These are phyloP conservation scores for Backusella liffmaniae DNA, from an alignment of 192 early-diverging fungal species.

Conservation along the genomic window DNA sequence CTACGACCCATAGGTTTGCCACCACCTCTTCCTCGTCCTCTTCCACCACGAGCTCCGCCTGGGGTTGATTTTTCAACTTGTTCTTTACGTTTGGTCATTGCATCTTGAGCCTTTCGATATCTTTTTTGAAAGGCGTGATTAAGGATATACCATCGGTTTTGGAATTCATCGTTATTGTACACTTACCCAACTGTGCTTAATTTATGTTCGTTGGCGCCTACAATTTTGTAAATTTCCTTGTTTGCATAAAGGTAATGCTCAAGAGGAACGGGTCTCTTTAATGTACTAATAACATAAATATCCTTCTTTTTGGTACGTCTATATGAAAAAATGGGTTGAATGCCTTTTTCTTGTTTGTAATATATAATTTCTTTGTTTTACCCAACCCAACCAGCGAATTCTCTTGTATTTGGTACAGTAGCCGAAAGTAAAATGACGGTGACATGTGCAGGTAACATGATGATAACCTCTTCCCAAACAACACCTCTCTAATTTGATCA, in stretches of 20 bases:
- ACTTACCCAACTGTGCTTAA: conserved; percentile 36
- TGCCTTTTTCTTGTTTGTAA: no score
- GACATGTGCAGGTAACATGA: conserved; percentile 96
- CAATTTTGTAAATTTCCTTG: conserved; percentile 86
- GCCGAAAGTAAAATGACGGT: conserved; percentile 94
- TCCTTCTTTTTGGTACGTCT: conserved; percentile 95
- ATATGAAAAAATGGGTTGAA: neutral
- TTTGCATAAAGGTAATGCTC: conserved; percentile 92
- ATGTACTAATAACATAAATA: conserved; percentile 96
- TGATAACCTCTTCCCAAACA: conserved; percentile 99
- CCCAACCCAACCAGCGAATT: conserved; percentile 99
- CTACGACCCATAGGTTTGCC: conserved; percentile 33
- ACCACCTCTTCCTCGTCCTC: conserved; percentile 49
- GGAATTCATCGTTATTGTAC: conserved; percentile 17
- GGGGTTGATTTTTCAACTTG: conserved; percentile 36
- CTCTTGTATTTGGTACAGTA: conserved; percentile 95
- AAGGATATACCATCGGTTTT: conserved; percentile 27
- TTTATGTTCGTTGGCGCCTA: conserved; percentile 73
- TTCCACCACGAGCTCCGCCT: conserved; percentile 42
- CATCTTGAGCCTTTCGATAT: conserved; percentile 76
- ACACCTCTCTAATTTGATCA: conserved; percentile 70
- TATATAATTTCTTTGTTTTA: conserved; percentile 29
- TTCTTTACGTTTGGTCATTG: conserved; percentile 62
- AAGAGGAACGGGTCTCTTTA: conserved; percentile 89
- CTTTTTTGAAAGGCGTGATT: conserved; percentile 25